Evolutionary conservation across 169 alveolate genomes (phyloP), one percentile per base, ranked within the genome.

Genomic region (Plasmodium berghei): DNA sequence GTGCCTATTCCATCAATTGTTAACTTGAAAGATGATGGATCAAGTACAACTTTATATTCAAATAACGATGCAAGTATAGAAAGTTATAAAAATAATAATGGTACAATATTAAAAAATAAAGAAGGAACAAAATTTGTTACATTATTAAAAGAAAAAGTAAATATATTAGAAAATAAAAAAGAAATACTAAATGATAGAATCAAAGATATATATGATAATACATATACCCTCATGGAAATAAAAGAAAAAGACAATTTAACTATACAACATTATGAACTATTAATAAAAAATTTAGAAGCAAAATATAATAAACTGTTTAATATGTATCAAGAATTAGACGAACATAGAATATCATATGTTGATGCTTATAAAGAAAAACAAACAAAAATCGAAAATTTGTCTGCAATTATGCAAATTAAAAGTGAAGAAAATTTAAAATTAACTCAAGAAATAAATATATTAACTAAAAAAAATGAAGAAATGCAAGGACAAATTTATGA

Each of bases 301-400:
- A 80, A 80, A 80, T 80, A 80, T 66, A 80, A 80, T 46, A 80
- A 80, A 55, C 58, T 80, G 4, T 80, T 80, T 80, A 80, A 80
- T 61, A 80, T 80, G 90, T 80, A 80, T 80, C 90, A 80, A 61
- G 90, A 80, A 61, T 71, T 80, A 59, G 90, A 80, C 34, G 90
- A 80, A 70, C 90, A 80, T 54, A 77, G 90, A 6, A 80, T 80
- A 16, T 64, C 90, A 1, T 80, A 80, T 58, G 90, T 80, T 18
- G 90, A 80, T 52, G 90, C 90, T 1, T 80, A 80, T 66, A 70
- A 80, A 66, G 90, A 80, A 66, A 80, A 80, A 54, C 90, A 80
- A 54, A 80, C 90, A 0, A 80, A 80, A 46, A 67, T 80, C 10
- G 90, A 80, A 80, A 80, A 80, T 28, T 34, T 80, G 2, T 80